Conservation (phyloP, 2,329 filamentous ascomycete genomes). For the Dactylellina sp. region DNA sequence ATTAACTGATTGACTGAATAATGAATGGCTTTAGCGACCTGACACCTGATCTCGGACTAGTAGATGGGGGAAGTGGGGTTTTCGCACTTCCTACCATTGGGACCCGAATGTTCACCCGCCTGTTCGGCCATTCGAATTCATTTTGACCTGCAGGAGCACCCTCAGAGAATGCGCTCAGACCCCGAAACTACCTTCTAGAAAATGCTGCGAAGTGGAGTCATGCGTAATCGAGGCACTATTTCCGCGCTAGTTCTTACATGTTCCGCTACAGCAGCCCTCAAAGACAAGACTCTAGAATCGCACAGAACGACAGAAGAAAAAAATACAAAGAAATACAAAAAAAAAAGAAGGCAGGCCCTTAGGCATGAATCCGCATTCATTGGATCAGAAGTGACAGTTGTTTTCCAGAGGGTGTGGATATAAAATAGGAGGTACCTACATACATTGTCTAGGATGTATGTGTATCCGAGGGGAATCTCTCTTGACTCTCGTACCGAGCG, state of each 20-base stretch:
- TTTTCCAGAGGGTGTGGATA: too few species aligned
- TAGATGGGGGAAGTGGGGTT: constrained; percentile 55
- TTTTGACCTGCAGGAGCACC: constrained; percentile 37
- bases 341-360: too few species aligned
- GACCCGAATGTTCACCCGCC: constrained; percentile 15
- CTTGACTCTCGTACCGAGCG: neutral
- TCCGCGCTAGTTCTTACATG: constrained; percentile 52
- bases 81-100: constrained; percentile 24
- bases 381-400: too few species aligned
- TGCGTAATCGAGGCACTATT: constrained; percentile 49
- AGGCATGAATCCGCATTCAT: too few species aligned
- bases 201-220: constrained; percentile 44
- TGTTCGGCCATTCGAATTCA: constrained; percentile 35
- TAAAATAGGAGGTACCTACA: neutral
- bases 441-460: too few species aligned
- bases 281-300: constrained; percentile 18
- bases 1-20: constrained; percentile 12
- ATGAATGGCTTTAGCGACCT: constrained; percentile 26
- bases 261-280: constrained; percentile 27
- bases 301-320: constrained; percentile 6
- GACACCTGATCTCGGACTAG: constrained; percentile 52
- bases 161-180: constrained; percentile 49
- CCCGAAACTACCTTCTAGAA: constrained; percentile 43
- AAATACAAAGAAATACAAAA: too few species aligned
- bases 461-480: too few species aligned